Evolutionary conservation across 2,329 filamentous ascomycete genomes (phyloP).

Genomic region (Trichoderma koningii): DNA sequence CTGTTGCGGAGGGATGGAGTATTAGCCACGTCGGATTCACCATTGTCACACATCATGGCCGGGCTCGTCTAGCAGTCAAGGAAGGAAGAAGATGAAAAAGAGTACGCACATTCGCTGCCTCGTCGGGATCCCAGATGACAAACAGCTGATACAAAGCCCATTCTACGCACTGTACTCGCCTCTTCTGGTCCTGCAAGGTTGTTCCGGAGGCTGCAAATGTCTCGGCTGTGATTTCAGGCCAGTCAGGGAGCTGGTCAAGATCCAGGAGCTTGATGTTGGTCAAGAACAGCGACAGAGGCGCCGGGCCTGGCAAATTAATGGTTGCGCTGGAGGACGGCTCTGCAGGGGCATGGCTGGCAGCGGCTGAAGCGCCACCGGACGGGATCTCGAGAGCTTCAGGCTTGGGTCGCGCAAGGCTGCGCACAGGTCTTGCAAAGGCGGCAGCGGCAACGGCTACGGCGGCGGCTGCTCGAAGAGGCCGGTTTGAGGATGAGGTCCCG

Average conservation of each 20-base stretch:
- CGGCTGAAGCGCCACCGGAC: not conserved
- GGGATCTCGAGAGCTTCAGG: slow-evolving; percentile 10
- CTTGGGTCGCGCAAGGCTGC: slow-evolving; percentile 12
- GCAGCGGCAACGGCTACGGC: slow-evolving; percentile 21
- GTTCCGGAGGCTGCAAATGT: slow-evolving; percentile 68
- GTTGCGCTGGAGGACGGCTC: not conserved
- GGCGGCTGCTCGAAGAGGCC: slow-evolving; percentile 16
- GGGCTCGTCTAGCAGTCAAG: not conserved
- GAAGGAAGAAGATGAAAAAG: not conserved
- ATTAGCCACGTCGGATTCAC: slow-evolving; percentile 19
- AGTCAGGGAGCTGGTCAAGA: slow-evolving; percentile 73
- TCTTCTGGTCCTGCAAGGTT: slow-evolving; percentile 73
- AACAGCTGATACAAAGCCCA: slow-evolving; percentile 92
- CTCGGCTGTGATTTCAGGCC: slow-evolving; percentile 71
- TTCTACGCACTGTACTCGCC: slow-evolving; percentile 78
- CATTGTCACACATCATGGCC: slow-evolving; percentile 7
- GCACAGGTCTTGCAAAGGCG: slow-evolving; percentile 15
- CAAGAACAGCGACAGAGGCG: slow-evolving; percentile 59
- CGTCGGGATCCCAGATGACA: slow-evolving; percentile 75
- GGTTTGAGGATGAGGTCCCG: slow-evolving; percentile 21
- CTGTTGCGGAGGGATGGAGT: slow-evolving; percentile 46
- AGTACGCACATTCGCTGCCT: slow-evolving; percentile 66
- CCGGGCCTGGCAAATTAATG: slow-evolving; percentile 21
- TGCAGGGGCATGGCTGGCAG: slow-evolving; percentile 13
- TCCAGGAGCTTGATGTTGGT: slow-evolving; percentile 83